A percentile compares a stretch with the other conserved stretches of the same genome.
Evolutionary conservation across 768 basidiomycete genomes (phyloP).

Genomic region (Mrakia gelida): DNA sequence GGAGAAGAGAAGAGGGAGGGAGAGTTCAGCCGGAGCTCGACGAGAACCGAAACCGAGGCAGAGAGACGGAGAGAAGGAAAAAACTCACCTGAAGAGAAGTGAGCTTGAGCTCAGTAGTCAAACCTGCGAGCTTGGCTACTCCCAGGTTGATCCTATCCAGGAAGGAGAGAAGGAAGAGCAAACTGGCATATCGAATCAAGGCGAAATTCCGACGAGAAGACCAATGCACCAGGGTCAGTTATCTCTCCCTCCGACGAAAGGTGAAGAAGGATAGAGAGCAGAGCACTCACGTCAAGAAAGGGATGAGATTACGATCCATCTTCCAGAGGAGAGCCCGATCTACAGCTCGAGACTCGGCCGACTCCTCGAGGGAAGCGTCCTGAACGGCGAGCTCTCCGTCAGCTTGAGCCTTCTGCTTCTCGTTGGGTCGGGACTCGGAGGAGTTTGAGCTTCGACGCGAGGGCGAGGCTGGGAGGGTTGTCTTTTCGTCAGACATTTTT

Average conservation of each 20-base stretch:
- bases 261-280: background rate
- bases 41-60: constrained; percentile 19
- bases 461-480: no score
- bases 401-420: background rate
- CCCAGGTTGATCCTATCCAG: constrained; percentile 35
- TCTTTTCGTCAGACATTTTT: no score
- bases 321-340: constrained; percentile 30
- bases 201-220: background rate
- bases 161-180: constrained; percentile 48
- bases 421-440: no score
- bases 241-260: background rate
- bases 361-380: constrained; percentile 2
- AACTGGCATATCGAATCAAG: constrained; percentile 37
- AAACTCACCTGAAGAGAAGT: constrained; percentile 23
- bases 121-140: constrained; percentile 31
- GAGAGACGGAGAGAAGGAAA: background rate
- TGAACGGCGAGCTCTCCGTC: background rate
- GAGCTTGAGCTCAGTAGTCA: constrained; percentile 34
- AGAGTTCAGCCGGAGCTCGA: background rate
- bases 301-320: constrained; percentile 26
- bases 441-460: no score
- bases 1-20: no score
- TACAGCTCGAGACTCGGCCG: background rate
- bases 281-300: constrained; percentile 25
- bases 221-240: background rate